Conservation (phyloP, 164 flowering plant genomes). For the Platanus orientalis region DNA sequence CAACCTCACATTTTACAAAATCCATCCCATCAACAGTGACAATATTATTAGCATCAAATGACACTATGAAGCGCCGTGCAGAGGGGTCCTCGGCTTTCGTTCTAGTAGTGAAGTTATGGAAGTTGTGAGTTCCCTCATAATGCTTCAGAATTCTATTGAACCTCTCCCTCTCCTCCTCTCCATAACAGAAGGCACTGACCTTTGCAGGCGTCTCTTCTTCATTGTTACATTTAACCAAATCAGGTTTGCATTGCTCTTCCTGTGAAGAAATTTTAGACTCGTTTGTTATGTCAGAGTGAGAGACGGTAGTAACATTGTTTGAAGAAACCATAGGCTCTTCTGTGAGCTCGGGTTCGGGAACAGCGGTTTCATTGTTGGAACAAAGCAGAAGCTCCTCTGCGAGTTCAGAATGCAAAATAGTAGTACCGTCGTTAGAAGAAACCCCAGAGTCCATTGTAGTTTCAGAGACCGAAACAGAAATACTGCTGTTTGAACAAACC, state of each 20-base stretch:
- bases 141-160: slow-evolving; percentile 65
- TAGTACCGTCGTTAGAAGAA: slow-evolving; percentile 15
- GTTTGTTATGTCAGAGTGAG: slow-evolving; percentile 3
- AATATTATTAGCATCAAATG: slow-evolving; percentile 56
- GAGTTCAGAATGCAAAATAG: slow-evolving; percentile 3
- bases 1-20: slow-evolving; percentile 89
- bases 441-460: neutral
- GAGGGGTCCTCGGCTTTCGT: slow-evolving; percentile 91
- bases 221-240: slow-evolving; percentile 7
- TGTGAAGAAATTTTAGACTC: slow-evolving; percentile 1
- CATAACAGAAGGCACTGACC: slow-evolving; percentile 53
- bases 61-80: slow-evolving; percentile 68
- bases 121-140: slow-evolving; percentile 88
- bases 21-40: slow-evolving; percentile 77
- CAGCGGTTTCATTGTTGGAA: neutral
- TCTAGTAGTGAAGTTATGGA: slow-evolving; percentile 88
- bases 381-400: slow-evolving; percentile 8
- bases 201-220: slow-evolving; percentile 21
- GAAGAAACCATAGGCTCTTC: slow-evolving; percentile 2
- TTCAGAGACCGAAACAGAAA: slow-evolving; percentile 8
- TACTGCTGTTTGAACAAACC: slow-evolving; percentile 11
- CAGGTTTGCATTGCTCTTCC: slow-evolving; percentile 6
- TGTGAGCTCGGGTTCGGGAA: neutral
- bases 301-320: neutral
- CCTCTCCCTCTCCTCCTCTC: slow-evolving; percentile 73